phyloP scores from a whole-genome alignment of 176 grass and related monocot genomes.

The Raddia guianensis region DNA sequence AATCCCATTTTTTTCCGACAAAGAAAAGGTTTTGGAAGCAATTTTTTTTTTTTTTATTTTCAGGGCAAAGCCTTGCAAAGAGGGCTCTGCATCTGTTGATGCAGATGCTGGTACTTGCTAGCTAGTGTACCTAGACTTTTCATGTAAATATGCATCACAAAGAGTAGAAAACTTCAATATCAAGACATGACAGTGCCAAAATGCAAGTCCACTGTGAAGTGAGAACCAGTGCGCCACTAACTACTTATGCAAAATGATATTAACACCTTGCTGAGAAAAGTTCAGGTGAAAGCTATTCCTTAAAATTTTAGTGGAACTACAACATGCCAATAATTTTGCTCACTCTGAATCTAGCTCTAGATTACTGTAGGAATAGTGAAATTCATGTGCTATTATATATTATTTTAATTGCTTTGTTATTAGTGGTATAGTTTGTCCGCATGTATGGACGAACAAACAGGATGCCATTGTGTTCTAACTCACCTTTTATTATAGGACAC shows the following conservation, averaged over 20 bases:
- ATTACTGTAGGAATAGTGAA: not conserved
- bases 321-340: not conserved
- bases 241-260: not conserved
- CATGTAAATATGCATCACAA: not conserved
- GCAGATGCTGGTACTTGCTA: not conserved
- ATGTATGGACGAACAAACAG: not conserved
- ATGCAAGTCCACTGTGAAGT: not conserved
- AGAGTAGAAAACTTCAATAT: not conserved
- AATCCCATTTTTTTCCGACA: not conserved
- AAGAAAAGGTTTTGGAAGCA: too few species aligned
- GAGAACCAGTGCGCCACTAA: not conserved
- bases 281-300: not conserved
- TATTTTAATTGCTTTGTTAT: not conserved
- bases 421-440: not conserved
- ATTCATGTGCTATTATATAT: not conserved
- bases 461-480: not conserved
- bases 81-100: not conserved
- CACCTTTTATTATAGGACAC: not conserved
- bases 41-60: not conserved
- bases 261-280: not conserved
- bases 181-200: not conserved
- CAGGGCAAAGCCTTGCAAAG: not conserved
- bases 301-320: not conserved
- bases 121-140: not conserved
- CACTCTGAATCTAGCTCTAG: not conserved